Conservation (phyloP, 1,284 basidiomycete genomes). For the Erythrobasidium hasegawianum region DNA sequence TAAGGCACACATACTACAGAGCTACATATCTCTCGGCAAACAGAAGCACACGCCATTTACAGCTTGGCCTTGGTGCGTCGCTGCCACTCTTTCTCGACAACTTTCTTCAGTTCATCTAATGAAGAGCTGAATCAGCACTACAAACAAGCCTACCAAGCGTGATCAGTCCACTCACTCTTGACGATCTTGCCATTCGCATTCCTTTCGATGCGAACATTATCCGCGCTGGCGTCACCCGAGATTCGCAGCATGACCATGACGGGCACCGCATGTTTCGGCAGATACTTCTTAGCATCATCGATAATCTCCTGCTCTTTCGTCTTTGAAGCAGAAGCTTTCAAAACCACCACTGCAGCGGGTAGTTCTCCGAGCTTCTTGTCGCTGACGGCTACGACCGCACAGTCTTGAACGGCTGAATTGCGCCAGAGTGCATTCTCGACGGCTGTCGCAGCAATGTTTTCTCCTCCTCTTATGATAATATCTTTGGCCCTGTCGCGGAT, state of each 20-base stretch:
- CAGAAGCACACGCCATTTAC: no score
- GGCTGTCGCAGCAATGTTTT: conserved; percentile 60
- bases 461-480: conserved; percentile 61
- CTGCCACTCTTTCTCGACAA: conserved; percentile 33
- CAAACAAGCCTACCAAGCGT: no score
- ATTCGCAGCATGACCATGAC: conserved; percentile 30
- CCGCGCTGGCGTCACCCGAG: conserved; percentile 1
- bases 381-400: conserved; percentile 58
- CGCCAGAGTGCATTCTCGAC: conserved; percentile 65
- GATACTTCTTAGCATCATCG: conserved; percentile 21
- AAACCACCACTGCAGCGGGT: conserved; percentile 58
- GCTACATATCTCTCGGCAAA: no score
- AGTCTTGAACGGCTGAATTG: conserved; percentile 56
- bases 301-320: conserved; percentile 24
- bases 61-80: conserved; percentile 19
- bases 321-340: conserved; percentile 3
- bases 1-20: no score
- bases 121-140: not conserved
- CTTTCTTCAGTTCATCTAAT: conserved; percentile 27
- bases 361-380: conserved; percentile 61
- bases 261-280: conserved; percentile 29
- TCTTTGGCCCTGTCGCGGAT: conserved; percentile 60
- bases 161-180: conserved; percentile 31
- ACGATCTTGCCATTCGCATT: conserved; percentile 34
- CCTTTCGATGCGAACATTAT: conserved; percentile 24